Conservation (phyloP, 1,284 basidiomycete species). For the Microbotryum scabiosae region DNA sequence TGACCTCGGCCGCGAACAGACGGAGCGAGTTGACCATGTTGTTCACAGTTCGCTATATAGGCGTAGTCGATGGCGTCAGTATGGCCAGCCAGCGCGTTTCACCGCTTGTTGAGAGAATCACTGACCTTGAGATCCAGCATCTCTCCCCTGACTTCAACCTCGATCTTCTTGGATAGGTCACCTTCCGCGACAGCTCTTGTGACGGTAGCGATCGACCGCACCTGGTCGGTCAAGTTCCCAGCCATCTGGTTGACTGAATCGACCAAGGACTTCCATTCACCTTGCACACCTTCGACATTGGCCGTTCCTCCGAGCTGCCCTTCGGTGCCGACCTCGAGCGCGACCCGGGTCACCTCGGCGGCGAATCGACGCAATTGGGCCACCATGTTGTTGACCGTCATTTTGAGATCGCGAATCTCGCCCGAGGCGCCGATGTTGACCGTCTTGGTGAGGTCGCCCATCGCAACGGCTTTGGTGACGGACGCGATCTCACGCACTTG, state of each 20-base stretch:
- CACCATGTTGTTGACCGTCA: conserved; percentile 93
- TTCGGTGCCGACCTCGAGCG: conserved; percentile 43
- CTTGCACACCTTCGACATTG: conserved; percentile 44
- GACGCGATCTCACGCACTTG: conserved; percentile 68
- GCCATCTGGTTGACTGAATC: conserved; percentile 43
- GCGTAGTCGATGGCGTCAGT: background rate
- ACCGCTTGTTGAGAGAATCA: background rate
- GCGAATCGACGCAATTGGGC: conserved; percentile 80
- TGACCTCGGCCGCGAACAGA: conserved; percentile 91
- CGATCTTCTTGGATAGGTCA: conserved; percentile 90
- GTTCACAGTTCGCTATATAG: conserved; percentile 26
- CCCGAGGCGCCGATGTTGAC: conserved; percentile 95
- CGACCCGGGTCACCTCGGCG: conserved; percentile 92
- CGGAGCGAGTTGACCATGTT: conserved; percentile 93
- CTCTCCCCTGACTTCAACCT: conserved; percentile 92
- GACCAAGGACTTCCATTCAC: conserved; percentile 41
- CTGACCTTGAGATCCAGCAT: conserved; percentile 88
- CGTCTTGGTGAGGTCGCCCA: conserved; percentile 78
- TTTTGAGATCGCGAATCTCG: conserved; percentile 87
- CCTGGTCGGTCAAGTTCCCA: conserved; percentile 73
- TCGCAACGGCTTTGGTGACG: conserved; percentile 94
- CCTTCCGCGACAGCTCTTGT: conserved; percentile 75
- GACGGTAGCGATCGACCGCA: conserved; percentile 29
- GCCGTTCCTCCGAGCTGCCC: conserved; percentile 45
- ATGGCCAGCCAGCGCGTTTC: background rate